A percentile compares a stretch with the other conserved stretches of the same genome.
phyloP scores from a whole-genome alignment of 768 basidiomycete genomes.

The Suillus tomentosus region DNA sequence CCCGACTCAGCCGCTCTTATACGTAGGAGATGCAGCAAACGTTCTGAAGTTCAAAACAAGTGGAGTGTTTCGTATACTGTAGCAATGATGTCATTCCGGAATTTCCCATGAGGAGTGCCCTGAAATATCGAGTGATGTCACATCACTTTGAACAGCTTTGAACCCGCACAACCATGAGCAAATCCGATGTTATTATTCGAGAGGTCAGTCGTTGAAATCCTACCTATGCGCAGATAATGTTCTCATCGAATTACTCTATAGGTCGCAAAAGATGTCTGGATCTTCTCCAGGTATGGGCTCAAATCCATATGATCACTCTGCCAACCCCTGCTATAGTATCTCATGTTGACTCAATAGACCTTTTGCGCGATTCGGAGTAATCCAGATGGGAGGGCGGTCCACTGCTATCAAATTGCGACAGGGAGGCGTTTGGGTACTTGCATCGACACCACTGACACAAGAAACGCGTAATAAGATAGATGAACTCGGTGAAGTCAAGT shows the following conservation, averaged over 20 bases:
- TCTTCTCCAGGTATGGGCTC: slow-evolving; percentile 56
- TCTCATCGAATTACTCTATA: slow-evolving; percentile 18
- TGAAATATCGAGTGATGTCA: neutral
- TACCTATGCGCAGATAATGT: slow-evolving; percentile 3
- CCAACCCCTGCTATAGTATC: slow-evolving; percentile 13
- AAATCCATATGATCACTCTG: neutral
- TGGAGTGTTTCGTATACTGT: too few relatives aligned
- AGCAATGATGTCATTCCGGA: neutral
- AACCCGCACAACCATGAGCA: slow-evolving; percentile 21
- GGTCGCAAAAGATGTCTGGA: slow-evolving; percentile 60
- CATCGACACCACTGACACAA: slow-evolving; percentile 69
- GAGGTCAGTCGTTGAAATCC: slow-evolving; percentile 34
- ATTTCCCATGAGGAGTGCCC: neutral
- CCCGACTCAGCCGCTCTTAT: too few relatives aligned
- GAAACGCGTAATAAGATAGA: slow-evolving; percentile 66
- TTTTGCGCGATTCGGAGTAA: slow-evolving; percentile 62
- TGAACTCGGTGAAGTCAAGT: slow-evolving; percentile 72
- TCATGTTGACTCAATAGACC: slow-evolving; percentile 43
- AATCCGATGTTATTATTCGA: slow-evolving; percentile 42
- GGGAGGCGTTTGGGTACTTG: slow-evolving; percentile 81
- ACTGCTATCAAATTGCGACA: slow-evolving; percentile 74
- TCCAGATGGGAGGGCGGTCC: slow-evolving; percentile 81
- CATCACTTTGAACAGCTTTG: neutral
- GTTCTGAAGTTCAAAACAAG: too few relatives aligned
- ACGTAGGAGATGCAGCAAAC: too few relatives aligned